These are phyloP conservation scores for Anastatica hierochuntica DNA, from an alignment of 345 rosid genomes.

Conservation along the genomic window DNA sequence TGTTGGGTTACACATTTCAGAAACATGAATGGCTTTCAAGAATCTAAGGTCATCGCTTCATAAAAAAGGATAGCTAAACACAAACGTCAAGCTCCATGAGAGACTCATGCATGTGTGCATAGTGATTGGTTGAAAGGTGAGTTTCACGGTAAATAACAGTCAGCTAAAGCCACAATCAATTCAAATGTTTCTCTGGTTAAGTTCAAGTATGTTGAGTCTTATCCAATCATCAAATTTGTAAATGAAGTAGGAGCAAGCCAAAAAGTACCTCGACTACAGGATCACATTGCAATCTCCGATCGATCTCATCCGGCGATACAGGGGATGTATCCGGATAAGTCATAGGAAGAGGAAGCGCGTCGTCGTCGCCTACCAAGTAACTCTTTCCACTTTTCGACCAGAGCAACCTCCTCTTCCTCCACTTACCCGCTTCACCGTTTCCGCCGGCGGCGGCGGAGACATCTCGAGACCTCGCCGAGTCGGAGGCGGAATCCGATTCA, in stretches of 20 bases:
- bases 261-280: slow-evolving; percentile 58
- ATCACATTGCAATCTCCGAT: slow-evolving; percentile 63
- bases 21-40: background rate
- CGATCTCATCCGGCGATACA: slow-evolving; percentile 63
- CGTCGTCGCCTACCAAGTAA: slow-evolving; percentile 57
- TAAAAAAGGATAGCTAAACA: background rate
- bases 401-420: slow-evolving; percentile 51
- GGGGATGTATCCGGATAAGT: slow-evolving; percentile 76
- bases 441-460: slow-evolving; percentile 35
- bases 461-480: slow-evolving; percentile 39
- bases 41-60: background rate
- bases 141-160: background rate
- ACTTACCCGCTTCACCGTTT: slow-evolving; percentile 26
- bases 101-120: background rate
- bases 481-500: slow-evolving; percentile 27
- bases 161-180: background rate
- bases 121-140: background rate
- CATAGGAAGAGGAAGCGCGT: slow-evolving; percentile 94
- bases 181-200: background rate
- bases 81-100: background rate
- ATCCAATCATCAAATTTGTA: slow-evolving; percentile 2
- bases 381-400: slow-evolving; percentile 80
- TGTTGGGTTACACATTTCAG: background rate
- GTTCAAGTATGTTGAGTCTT: background rate
- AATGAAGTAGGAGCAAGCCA: background rate